phyloP scores from a whole-genome alignment of 2,329 filamentous ascomycete genomes.

The Lasiodiplodia sp. region DNA sequence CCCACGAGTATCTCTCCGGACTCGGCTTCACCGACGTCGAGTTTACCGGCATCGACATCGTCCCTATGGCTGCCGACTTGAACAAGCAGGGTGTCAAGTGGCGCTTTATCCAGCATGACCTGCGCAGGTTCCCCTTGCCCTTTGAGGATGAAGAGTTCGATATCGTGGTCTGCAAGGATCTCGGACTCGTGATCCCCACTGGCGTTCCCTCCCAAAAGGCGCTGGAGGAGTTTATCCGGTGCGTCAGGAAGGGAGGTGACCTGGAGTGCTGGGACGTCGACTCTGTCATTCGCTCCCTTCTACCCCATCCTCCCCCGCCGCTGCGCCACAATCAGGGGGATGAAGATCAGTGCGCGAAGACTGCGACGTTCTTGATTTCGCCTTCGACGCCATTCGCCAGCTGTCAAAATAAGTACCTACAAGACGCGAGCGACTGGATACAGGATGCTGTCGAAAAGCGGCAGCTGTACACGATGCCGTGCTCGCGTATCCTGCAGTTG shows the following conservation, averaged over 20 bases:
- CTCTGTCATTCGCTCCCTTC: constrained; percentile 80
- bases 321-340: constrained; percentile 67
- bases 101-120: constrained; percentile 87
- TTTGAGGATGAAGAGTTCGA: constrained; percentile 84
- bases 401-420: constrained; percentile 80
- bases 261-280: constrained; percentile 93
- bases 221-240: constrained; percentile 77
- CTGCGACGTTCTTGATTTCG: constrained; percentile 83
- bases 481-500: constrained; percentile 76
- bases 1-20: constrained; percentile 78
- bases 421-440: constrained; percentile 85
- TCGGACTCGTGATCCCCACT: constrained; percentile 71
- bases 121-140: constrained; percentile 77
- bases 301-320: constrained; percentile 74
- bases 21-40: constrained; percentile 73
- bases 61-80: constrained; percentile 71
- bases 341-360: constrained; percentile 68
- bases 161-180: constrained; percentile 86
- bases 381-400: constrained; percentile 82
- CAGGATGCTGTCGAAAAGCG: constrained; percentile 75
- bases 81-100: constrained; percentile 80
- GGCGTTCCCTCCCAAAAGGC: constrained; percentile 61
- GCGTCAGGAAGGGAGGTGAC: constrained; percentile 78
- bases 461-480: constrained; percentile 76
- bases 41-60: constrained; percentile 85